Evolutionary conservation across 2,329 filamentous ascomycete species (phyloP).

Genomic region (Rhinocladiella similis): DNA sequence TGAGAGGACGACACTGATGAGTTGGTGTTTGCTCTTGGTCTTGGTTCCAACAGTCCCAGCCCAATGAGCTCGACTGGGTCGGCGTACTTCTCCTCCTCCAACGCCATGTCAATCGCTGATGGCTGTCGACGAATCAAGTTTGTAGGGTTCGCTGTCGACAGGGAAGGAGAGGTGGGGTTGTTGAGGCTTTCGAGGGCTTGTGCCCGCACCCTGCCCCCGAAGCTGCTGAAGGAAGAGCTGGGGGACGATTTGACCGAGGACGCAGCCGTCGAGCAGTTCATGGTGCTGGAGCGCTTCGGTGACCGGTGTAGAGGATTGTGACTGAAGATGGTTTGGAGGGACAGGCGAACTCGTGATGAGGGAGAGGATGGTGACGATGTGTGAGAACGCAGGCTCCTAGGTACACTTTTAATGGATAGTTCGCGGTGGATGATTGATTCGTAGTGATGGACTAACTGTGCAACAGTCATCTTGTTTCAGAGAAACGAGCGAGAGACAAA

Average conservation of each 20-base stretch:
- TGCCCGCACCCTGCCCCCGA: conserved; percentile 28
- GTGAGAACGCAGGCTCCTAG: conserved; percentile 20
- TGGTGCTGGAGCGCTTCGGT: conserved; percentile 9
- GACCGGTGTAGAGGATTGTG: conserved; percentile 18
- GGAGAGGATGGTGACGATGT: conserved; percentile 14
- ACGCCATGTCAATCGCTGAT: conserved; percentile 44
- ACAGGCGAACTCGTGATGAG: conserved; percentile 18
- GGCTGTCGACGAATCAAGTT: conserved; percentile 42
- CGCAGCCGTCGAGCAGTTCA: conserved; percentile 13
- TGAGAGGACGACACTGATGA: conserved; percentile 12
- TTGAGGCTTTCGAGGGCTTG: conserved; percentile 32
- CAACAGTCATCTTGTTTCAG: conserved; percentile 22
- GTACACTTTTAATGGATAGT: conserved; percentile 17
- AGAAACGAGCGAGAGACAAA: background rate
- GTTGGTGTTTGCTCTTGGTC: conserved; percentile 35
- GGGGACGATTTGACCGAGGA: conserved; percentile 31
- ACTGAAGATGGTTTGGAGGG: conserved; percentile 24
- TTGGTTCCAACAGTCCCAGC: conserved; percentile 45
- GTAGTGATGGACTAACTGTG: conserved; percentile 25
- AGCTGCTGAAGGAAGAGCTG: conserved; percentile 33
- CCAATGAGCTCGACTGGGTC: conserved; percentile 42
- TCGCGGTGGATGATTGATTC: conserved; percentile 18
- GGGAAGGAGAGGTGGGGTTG: conserved; percentile 22
- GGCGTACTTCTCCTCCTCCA: conserved; percentile 44
- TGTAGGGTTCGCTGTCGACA: conserved; percentile 18